Evolutionary conservation across 331 rosid species (phyloP).

Genomic region (Rhamnella rubrinervis): DNA sequence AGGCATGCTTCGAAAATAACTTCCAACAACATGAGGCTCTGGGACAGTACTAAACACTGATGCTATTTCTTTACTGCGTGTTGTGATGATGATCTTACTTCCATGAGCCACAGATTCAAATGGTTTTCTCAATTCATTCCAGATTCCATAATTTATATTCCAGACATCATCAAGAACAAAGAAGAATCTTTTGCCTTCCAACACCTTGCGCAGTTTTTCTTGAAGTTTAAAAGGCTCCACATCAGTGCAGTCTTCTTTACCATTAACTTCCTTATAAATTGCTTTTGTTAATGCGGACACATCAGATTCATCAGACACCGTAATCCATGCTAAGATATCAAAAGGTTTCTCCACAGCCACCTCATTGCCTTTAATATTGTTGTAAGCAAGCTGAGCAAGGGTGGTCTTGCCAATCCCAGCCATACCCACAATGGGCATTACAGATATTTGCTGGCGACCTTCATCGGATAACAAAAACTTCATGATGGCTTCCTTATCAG

Average conservation of each 20-base stretch:
- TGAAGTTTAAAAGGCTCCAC: slow-evolving; percentile 8
- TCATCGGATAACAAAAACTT: slow-evolving; percentile 1
- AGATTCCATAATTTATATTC: slow-evolving; percentile 1
- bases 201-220: neutral
- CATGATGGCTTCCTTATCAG: slow-evolving; percentile 17
- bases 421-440: slow-evolving; percentile 36
- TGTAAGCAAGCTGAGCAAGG: slow-evolving; percentile 27
- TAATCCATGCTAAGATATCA: slow-evolving; percentile 2
- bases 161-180: slow-evolving; percentile 16
- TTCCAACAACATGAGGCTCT: slow-evolving; percentile 3
- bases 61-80: slow-evolving; percentile 7
- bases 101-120: slow-evolving; percentile 12
- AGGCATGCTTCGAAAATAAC: slow-evolving; percentile 2
- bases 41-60: slow-evolving; percentile 8
- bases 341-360: slow-evolving; percentile 5
- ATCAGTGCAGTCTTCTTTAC: neutral
- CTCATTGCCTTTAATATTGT: neutral
- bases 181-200: slow-evolving; percentile 1
- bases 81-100: slow-evolving; percentile 17
- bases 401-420: slow-evolving; percentile 40
- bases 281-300: slow-evolving; percentile 13
- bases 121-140: neutral
- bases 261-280: slow-evolving; percentile 4
- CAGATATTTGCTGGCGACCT: neutral
- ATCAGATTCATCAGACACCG: slow-evolving; percentile 25